Evolutionary conservation across 2,329 filamentous ascomycete genomes (phyloP).

Genomic region (Lecanosticta acicola): DNA sequence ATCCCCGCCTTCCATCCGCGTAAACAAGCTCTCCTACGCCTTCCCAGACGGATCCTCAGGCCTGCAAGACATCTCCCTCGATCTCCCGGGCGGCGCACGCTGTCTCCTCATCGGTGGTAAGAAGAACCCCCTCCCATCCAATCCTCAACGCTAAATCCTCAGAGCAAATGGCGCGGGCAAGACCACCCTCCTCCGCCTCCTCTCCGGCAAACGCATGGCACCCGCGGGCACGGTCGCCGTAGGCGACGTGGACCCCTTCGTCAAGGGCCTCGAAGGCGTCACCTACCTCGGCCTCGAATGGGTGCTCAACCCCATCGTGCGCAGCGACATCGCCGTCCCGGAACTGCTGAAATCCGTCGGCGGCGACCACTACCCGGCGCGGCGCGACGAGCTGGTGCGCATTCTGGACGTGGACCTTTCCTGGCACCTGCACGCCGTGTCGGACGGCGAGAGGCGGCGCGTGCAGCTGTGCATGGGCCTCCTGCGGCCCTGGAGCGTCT

Average conservation of each 20-base stretch:
- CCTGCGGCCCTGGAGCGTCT: conserved; percentile 80
- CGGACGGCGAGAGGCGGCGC: conserved; percentile 81
- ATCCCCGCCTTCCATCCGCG: conserved; percentile 57
- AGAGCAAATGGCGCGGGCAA: conserved; percentile 91
- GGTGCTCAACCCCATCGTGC: conserved; percentile 95
- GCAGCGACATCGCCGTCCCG: conserved; percentile 85
- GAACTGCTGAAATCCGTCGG: conserved; percentile 82
- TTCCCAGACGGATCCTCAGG: conserved; percentile 84
- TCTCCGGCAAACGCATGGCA: conserved; percentile 90
- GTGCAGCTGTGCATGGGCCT: conserved; percentile 97
- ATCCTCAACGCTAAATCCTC: conserved; percentile 25
- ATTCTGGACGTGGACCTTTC: conserved; percentile 87
- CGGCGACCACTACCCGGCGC: conserved; percentile 72
- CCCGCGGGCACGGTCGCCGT: conserved; percentile 69
- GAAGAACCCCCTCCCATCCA: conserved; percentile 9
- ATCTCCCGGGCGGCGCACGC: conserved; percentile 74
- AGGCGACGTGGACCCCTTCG: conserved; percentile 84
- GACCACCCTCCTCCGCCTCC: conserved; percentile 88
- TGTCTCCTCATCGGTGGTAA: conserved; percentile 83
- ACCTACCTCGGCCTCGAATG: conserved; percentile 97
- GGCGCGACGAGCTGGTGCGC: conserved; percentile 76
- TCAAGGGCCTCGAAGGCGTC: conserved; percentile 81
- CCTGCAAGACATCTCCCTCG: conserved; percentile 65
- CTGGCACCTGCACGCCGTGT: conserved; percentile 96
- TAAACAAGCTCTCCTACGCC: conserved; percentile 73